phyloP scores from a whole-genome alignment of 208 protist genomes.

The Trypanosoma avium region DNA sequence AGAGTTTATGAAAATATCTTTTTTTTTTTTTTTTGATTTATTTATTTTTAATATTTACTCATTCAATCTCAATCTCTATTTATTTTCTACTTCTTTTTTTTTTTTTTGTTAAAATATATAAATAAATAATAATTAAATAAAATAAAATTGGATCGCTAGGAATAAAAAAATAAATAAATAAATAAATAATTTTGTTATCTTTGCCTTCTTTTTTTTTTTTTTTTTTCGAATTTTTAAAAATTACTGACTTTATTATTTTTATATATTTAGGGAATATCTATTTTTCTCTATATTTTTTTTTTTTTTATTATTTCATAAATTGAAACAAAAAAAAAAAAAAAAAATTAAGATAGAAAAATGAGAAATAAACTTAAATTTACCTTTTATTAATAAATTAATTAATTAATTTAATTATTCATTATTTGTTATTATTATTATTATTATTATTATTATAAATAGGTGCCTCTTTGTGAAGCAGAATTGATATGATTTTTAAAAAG shows the following conservation, averaged over 20 bases:
- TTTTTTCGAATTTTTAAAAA: slow-evolving; percentile 15
- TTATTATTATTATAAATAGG: neutral
- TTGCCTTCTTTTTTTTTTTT: neutral
- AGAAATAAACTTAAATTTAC: neutral
- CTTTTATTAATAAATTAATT: neutral
- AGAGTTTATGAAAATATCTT: too few species aligned
- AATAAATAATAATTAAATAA: too few species aligned
- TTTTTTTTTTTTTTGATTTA: too few species aligned
- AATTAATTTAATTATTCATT: neutral
- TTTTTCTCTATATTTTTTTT: slow-evolving; percentile 15
- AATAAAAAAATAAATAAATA: too few species aligned
- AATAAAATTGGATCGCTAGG: too few species aligned
- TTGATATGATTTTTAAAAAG: neutral
- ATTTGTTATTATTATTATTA: neutral
- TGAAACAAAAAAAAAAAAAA: neutral
- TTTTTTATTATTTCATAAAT: neutral
- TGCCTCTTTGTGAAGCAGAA: neutral
- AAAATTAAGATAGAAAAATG: neutral
- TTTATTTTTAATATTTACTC: too few species aligned
- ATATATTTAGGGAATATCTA: slow-evolving; percentile 11
- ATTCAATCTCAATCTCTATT: too few species aligned
- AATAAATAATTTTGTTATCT: too few species aligned
- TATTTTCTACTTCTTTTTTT: too few species aligned
- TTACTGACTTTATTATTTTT: slow-evolving; percentile 19
- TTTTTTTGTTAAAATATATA: too few species aligned